A percentile compares a stretch with the other conserved stretches of the same genome.
Evolutionary conservation across 805 yeast genomes (phyloP).

Genomic region (Kluyveromyces siamensis): DNA sequence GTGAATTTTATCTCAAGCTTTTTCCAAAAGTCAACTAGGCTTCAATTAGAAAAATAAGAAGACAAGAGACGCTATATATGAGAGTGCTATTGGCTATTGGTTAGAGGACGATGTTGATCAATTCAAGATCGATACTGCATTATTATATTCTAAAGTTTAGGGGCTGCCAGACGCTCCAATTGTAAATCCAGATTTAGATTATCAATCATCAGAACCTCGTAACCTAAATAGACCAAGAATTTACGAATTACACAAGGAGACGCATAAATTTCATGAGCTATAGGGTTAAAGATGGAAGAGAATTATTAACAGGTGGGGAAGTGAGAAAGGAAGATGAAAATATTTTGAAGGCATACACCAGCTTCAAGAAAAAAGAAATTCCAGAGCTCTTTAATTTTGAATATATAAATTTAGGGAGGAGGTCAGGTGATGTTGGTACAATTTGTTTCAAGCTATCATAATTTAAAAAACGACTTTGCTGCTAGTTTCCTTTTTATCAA

Average conservation of each 20-base stretch:
- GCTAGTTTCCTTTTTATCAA: slow-evolving; percentile 32
- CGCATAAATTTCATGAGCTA: slow-evolving; percentile 25
- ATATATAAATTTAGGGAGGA: slow-evolving; percentile 30
- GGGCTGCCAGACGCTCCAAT: slow-evolving; percentile 42
- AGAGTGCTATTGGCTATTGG: slow-evolving; percentile 44
- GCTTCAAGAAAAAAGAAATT: slow-evolving; percentile 30
- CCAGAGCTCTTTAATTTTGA: slow-evolving; percentile 33
- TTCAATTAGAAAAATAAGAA: slow-evolving; percentile 48
- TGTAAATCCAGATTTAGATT: slow-evolving; percentile 31
- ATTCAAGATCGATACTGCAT: slow-evolving; percentile 49
- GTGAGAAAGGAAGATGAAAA: slow-evolving; percentile 36
- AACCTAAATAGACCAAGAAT: slow-evolving; percentile 43
- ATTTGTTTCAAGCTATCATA: slow-evolving; percentile 30
- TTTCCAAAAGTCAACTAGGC: slow-evolving; percentile 36
- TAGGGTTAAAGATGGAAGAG: slow-evolving; percentile 37
- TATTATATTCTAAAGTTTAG: slow-evolving; percentile 41
- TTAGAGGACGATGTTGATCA: slow-evolving; percentile 49
- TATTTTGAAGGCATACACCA: slow-evolving; percentile 35
- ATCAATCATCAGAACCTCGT: slow-evolving; percentile 31
- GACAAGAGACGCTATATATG: slow-evolving; percentile 30
- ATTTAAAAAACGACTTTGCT: slow-evolving; percentile 33
- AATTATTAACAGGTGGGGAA: slow-evolving; percentile 50
- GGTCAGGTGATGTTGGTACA: slow-evolving; percentile 20
- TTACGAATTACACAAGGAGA: slow-evolving; percentile 48
- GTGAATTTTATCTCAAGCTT: slow-evolving; percentile 45